Base-by-base conservation (phyloP, 345 rosid genomes). In the Corchorus capsularis region DNA sequence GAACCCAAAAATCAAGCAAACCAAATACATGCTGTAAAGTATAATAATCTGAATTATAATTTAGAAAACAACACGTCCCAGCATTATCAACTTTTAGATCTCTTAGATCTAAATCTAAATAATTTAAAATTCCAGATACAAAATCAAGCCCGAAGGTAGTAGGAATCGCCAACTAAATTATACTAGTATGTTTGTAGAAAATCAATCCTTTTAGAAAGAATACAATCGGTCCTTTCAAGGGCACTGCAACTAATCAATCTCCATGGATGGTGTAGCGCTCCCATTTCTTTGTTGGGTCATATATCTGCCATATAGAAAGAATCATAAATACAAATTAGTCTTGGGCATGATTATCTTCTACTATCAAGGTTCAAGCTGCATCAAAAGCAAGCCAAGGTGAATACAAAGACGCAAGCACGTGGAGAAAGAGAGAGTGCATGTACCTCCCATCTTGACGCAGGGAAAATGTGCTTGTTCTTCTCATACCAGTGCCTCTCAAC, bases 401-500 rank as follows among this genome's bases (percentile, higher is more conserved):
- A 39, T 39, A 39, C 43, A 39, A 4, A 39, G 1, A 39, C 5
- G 43, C 43, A 39, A 3, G 43, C 43, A 39, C 43, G 43, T 8
- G 56, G 37, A 46, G 50, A 69, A 76, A 62, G 69, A 53, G 75
- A 69, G 22, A 22, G 53, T 54, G 6, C 6, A 39, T 39, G 6
- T 3, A 96, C 98, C 99, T 94, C 99, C 99, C 98, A 96, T 86
- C 98, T 87, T 9, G 98, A 96, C 84, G 98, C 98, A 41, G 99
- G 99, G 79, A 96, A 96, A 72, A 96, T 96, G 82, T 93, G 99
- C 76, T 94, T 94, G 92, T 96, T 96, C 93, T 94, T 96, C 80
- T 96, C 98, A 27, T 96, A 94, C 99, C 99, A 96, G 82, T 96
- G 99, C 83, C 99, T 92, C 91, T 96, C 99, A 41, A 93, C 98